Base-by-base conservation (phyloP, 164 flowering plant genomes). In the Dillenia turbinata region DNA sequence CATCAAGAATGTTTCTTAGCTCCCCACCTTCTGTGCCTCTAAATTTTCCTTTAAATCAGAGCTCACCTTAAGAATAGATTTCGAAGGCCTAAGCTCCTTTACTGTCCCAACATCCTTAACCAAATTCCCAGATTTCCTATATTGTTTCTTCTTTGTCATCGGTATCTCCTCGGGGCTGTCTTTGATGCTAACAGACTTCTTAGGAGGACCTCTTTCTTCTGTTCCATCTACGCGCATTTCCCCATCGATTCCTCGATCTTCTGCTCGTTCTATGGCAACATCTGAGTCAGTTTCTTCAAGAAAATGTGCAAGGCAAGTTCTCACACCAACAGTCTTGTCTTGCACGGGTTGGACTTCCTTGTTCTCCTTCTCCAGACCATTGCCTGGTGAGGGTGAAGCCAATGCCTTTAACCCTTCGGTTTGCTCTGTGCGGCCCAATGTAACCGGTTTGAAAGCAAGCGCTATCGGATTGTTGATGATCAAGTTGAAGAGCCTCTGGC, bases 11-110 rank as follows among this genome's bases (percentile, higher is more conserved):
- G 40, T 33, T 33, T 33, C 44, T 67, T 44, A 17, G 13, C 57
- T 56, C 16, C 45, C 44, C 55, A 52, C 55, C 26, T 52, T 49
- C 40, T 33, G 40, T 4, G 40, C 7, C 6, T 33, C 40, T 33
- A 5, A 33, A 33, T 33, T 33, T 33, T 33, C 40, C 40, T 33
- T 33, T 8, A 59, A 8, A 9, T 59, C 48, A 8, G 77, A 73
- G 49, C 66, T 61, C 54, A 61, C 63, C 61, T 71, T 71, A 17
- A 78, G 61, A 53, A 78, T 78, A 8, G 81, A 67, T 47, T 58
- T 69, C 57, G 74, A 26, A 57, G 78, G 81, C 52, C 52, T 67
- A 44, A 56, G 48, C 10, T 64, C 69, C 45, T 12, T 15, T 2
- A 33, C 40, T 33, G 40, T 5, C 40, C 33, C 40, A 33, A 44